Evolutionary conservation across 2,329 filamentous ascomycete genomes (phyloP).

Genomic region (Colletotrichum sp.): DNA sequence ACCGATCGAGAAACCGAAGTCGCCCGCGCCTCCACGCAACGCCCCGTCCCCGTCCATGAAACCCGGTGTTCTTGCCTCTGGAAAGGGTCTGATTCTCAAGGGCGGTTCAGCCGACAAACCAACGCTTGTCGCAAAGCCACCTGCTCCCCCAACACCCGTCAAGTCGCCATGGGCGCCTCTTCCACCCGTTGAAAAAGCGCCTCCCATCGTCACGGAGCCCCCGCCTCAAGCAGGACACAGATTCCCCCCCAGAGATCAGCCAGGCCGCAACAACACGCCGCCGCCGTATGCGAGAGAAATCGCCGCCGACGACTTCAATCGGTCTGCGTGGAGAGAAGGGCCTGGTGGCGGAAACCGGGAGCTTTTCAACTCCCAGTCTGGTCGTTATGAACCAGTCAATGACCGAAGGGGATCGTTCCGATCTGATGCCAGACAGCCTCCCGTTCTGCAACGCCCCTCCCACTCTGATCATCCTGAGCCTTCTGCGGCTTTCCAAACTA

Average conservation of each 20-base stretch:
- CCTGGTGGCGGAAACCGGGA: slow-evolving; percentile 69
- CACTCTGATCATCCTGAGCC: slow-evolving; percentile 76
- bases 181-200: slow-evolving; percentile 82
- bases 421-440: slow-evolving; percentile 72
- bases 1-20: slow-evolving; percentile 47
- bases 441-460: slow-evolving; percentile 77
- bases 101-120: slow-evolving; percentile 70
- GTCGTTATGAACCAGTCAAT: slow-evolving; percentile 86
- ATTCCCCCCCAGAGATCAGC: slow-evolving; percentile 23
- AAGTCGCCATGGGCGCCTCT: slow-evolving; percentile 93
- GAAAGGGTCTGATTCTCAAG: slow-evolving; percentile 70
- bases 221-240: slow-evolving; percentile 35
- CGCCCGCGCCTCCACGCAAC: slow-evolving; percentile 38
- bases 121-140: slow-evolving; percentile 74
- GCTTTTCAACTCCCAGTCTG: slow-evolving; percentile 93
- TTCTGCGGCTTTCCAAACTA: slow-evolving; percentile 85
- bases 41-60: slow-evolving; percentile 47
- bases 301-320: slow-evolving; percentile 90
- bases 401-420: slow-evolving; percentile 77
- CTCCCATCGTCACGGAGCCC: slow-evolving; percentile 69
- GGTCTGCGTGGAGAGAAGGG: slow-evolving; percentile 80
- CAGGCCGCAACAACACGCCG: slow-evolving; percentile 57
- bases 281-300: slow-evolving; percentile 76
- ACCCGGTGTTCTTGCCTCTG: slow-evolving; percentile 52
- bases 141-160: slow-evolving; percentile 68